Conservation (phyloP, 345 rosid genomes). For the Brassica nigra region DNA sequence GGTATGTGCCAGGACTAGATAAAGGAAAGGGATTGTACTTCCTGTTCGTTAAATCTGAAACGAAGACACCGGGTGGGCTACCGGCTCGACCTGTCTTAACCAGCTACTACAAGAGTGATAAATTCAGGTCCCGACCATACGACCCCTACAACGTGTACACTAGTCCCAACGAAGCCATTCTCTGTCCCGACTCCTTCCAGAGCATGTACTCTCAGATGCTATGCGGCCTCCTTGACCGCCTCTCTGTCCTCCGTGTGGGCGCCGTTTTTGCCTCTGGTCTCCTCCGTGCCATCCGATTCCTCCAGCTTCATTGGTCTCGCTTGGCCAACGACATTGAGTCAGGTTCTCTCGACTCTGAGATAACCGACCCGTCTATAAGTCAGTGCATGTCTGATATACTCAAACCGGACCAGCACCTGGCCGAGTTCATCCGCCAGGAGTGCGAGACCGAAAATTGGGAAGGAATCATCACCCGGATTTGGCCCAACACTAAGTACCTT, state of each 20-base stretch:
- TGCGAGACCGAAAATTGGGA: constrained; percentile 73
- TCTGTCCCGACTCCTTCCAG: constrained; percentile 86
- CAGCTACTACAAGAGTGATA: constrained; percentile 94
- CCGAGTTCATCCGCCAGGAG: constrained; percentile 50
- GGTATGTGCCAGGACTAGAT: constrained; percentile 85
- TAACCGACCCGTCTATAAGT: constrained; percentile 54
- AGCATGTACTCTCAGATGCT: constrained; percentile 98
- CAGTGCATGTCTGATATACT: constrained; percentile 48
- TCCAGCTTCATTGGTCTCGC: constrained; percentile 74
- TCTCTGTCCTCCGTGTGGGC: constrained; percentile 80
- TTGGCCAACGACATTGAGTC: constrained; percentile 64
- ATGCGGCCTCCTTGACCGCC: constrained; percentile 76
- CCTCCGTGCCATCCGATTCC: constrained; percentile 84
- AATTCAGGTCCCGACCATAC: constrained; percentile 78
- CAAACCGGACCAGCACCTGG: constrained; percentile 62
- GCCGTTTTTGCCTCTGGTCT: constrained; percentile 95
- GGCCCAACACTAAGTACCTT: constrained; percentile 89
- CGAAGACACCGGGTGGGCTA: constrained; percentile 85
- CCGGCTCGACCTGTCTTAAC: constrained; percentile 90
- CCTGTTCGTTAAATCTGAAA: constrained; percentile 83
- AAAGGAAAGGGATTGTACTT: constrained; percentile 92
- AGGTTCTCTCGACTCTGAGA: constrained; percentile 54
- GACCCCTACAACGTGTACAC: constrained; percentile 90
- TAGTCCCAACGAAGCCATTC: constrained; percentile 91
- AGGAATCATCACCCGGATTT: constrained; percentile 66